phyloP scores from a whole-genome alignment of 495 filamentous ascomycete species.

The Penicillium chermesinum region DNA sequence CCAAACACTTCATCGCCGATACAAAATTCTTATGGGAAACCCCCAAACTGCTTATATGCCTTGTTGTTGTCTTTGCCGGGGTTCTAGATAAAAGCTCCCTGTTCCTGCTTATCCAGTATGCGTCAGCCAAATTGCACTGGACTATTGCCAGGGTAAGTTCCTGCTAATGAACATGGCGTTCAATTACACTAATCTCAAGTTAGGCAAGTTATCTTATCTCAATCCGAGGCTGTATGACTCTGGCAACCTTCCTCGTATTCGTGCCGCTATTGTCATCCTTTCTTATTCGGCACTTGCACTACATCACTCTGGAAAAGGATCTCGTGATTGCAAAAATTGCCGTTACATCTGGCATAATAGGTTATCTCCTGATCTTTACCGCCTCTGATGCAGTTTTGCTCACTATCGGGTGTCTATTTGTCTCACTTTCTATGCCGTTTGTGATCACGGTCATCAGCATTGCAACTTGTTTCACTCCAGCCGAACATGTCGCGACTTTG shows the following conservation, averaged over 20 bases:
- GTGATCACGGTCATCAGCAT: no score
- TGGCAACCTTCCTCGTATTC: not conserved
- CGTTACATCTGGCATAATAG: not conserved
- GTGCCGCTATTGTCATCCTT: not conserved
- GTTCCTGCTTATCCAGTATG: not conserved
- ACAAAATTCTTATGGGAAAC: no score
- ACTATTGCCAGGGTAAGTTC: not conserved
- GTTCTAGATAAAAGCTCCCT: no score
- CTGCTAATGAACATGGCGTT: not conserved
- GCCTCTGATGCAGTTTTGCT: not conserved
- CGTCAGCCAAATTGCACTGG: not conserved
- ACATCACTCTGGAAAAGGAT: not conserved
- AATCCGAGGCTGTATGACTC: not conserved
- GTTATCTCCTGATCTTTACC: not conserved
- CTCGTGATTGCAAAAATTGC: not conserved
- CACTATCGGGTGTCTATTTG: not conserved
- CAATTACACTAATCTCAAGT: not conserved
- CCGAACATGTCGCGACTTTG: no score
- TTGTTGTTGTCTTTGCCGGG: no score
- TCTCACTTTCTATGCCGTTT: no score
- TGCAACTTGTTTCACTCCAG: no score
- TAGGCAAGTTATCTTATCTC: not conserved
- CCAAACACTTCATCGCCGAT: no score
- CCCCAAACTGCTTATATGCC: no score
- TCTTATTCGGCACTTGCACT: not conserved